phyloP scores from a whole-genome alignment of 2,329 filamentous ascomycete species.

The Diaporthe destruens region DNA sequence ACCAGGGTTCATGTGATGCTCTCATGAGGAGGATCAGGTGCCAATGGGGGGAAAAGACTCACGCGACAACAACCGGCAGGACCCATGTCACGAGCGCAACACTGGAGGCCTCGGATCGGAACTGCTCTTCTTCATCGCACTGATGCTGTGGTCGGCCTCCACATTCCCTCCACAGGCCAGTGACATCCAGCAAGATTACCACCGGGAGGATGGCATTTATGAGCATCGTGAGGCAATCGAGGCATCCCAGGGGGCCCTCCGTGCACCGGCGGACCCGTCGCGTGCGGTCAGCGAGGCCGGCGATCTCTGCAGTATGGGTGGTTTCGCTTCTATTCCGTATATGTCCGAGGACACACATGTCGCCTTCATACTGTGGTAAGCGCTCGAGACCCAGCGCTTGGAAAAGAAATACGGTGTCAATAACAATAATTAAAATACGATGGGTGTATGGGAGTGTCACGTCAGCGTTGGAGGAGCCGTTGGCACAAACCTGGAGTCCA shows the following conservation, averaged over 20 bases:
- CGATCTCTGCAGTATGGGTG: not conserved
- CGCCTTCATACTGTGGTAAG: no score
- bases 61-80: not conserved
- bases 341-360: no score
- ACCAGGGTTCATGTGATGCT: not conserved
- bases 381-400: no score
- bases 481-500: no score
- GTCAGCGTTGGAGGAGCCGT: no score
- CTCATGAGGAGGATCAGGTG: not conserved
- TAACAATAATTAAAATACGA: no score
- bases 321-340: no score
- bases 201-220: not conserved
- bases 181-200: not conserved
- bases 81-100: not conserved
- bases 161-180: not conserved
- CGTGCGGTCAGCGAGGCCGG: not conserved
- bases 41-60: not conserved
- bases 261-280: not conserved
- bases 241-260: not conserved
- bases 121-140: not conserved
- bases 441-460: no score
- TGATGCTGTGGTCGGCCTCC: not conserved
- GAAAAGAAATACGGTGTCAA: no score
- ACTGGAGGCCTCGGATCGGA: not conserved
- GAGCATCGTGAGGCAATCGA: not conserved